Evolutionary conservation across 495 filamentous ascomycete species (phyloP).

Genomic region (Durotheca rogersii): DNA sequence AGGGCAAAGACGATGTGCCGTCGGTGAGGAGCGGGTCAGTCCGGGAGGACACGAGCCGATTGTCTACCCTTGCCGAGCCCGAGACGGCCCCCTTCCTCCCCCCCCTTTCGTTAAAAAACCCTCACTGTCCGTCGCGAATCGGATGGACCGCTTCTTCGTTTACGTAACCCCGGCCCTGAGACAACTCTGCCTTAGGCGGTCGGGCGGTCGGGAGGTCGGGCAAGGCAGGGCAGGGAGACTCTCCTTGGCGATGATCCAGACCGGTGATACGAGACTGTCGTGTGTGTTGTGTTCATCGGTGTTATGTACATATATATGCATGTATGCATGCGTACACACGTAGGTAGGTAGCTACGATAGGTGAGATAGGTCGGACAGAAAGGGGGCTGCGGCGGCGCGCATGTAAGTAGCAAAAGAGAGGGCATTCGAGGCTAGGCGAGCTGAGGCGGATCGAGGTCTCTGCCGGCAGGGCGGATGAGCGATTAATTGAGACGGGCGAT

Average conservation of each 20-base stretch:
- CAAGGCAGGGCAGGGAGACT: too few relatives aligned
- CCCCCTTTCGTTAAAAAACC: too few relatives aligned
- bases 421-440: too few relatives aligned
- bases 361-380: too few relatives aligned
- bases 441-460: background rate
- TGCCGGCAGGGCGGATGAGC: too few relatives aligned
- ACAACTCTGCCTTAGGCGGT: conserved; percentile 10
- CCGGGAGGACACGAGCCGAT: conserved; percentile 3
- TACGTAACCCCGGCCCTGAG: conserved; percentile 22
- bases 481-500: too few relatives aligned
- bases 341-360: background rate
- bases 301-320: background rate
- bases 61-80: conserved; percentile 27
- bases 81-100: too few relatives aligned
- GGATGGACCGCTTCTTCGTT: conserved; percentile 22
- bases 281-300: too few relatives aligned
- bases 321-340: background rate
- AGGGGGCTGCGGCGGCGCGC: too few relatives aligned
- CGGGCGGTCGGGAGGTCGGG: too few relatives aligned
- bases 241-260: background rate
- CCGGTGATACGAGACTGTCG: too few relatives aligned
- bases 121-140: conserved; percentile 26
- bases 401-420: too few relatives aligned
- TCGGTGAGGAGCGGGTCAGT: background rate
- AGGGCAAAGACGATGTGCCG: background rate